Percentiles rank a stretch among this genome's conserved stretches.
Conservation (phyloP, 2,329 filamentous ascomycete genomes). For the Xylariaceae sp. region DNA sequence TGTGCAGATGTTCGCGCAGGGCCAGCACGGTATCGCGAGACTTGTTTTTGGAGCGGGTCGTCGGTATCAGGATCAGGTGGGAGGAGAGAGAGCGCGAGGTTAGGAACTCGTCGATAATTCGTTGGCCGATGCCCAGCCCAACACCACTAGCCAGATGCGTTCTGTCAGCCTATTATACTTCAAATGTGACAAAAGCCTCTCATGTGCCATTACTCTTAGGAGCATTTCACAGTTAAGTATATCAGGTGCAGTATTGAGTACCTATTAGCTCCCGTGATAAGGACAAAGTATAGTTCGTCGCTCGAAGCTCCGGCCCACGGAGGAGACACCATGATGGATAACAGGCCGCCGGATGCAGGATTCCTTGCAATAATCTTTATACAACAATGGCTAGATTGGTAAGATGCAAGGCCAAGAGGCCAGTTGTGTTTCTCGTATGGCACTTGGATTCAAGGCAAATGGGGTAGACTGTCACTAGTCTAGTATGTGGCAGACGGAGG, state of each 20-base stretch:
- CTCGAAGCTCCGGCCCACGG: slow-evolving; percentile 40
- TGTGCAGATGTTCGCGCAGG: slow-evolving; percentile 67
- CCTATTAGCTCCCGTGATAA: slow-evolving; percentile 44
- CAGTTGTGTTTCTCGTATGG: not conserved
- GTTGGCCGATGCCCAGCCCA: slow-evolving; percentile 81
- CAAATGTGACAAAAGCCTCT: not conserved
- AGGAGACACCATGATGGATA: slow-evolving; percentile 34
- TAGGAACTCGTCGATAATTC: slow-evolving; percentile 90
- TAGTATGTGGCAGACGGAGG: not conserved
- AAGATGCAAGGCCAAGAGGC: too few species aligned
- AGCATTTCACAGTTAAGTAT: not conserved
- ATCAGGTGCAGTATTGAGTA: slow-evolving; percentile 26
- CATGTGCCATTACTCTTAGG: too few species aligned
- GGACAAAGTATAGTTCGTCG: slow-evolving; percentile 42
- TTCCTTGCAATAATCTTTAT: not conserved
- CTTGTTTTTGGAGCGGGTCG: slow-evolving; percentile 78
- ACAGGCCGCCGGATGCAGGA: not conserved
- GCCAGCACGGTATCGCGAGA: slow-evolving; percentile 71
- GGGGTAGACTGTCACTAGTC: too few species aligned
- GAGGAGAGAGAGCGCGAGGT: slow-evolving; percentile 67
- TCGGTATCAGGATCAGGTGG: slow-evolving; percentile 80
- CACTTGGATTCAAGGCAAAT: not conserved
- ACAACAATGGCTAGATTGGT: not conserved
- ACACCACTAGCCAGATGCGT: slow-evolving; percentile 72
- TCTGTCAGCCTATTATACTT: slow-evolving; percentile 4